Base-by-base conservation (phyloP, 2,329 filamentous ascomycete species). In the Nothophoma quercina region DNA sequence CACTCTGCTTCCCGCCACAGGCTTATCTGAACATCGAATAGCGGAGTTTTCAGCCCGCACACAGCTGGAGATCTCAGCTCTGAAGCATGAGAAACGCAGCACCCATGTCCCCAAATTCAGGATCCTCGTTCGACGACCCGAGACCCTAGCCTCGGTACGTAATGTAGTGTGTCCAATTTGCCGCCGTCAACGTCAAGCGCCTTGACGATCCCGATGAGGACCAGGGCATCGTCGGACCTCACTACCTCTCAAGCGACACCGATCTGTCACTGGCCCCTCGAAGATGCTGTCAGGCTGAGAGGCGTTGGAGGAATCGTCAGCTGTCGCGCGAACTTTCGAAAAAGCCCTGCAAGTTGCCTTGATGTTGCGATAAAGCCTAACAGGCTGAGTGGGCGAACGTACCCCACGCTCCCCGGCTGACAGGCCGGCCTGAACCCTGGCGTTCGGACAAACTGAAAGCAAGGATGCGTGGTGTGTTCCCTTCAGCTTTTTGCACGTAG, bases 1-100 rank as follows among this genome's bases (percentile, higher is more conserved):
- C 43, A 55, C 23, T 50, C 55, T 40, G 47, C 61, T 36, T 49
- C 45, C 53, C 59, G 60, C 58, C 59, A 64, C 59, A 63, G 62
- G 62, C 65, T 69, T 70, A 62, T 67, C 54, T 67, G 36, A 39
- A 55, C 56, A 22, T 54, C 49, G 56, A 45, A 53, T 38, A 44
- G 50, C 36, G 19, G n/a, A n/a, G 32, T 22, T n/a, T 19, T 28
- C 39, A 39, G 28, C 33, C 35, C 26, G 22, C 43, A 22, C 26
- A 25, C 19, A 34, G 25, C 22, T 38, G 18, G 7, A 22, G 16
- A 19, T 34, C 19, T 25, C 32, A 43, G 38, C 32, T 48, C 26
- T 45, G n/a, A 32, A 33, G 38, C 32, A 19, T 33, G 36, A 8
- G 29, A 18, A 23, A 28, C 33, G 22, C 15, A 38, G 13, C 43